Base-by-base conservation (phyloP, 345 rosid species). In the Arabidopsis suecica region DNA sequence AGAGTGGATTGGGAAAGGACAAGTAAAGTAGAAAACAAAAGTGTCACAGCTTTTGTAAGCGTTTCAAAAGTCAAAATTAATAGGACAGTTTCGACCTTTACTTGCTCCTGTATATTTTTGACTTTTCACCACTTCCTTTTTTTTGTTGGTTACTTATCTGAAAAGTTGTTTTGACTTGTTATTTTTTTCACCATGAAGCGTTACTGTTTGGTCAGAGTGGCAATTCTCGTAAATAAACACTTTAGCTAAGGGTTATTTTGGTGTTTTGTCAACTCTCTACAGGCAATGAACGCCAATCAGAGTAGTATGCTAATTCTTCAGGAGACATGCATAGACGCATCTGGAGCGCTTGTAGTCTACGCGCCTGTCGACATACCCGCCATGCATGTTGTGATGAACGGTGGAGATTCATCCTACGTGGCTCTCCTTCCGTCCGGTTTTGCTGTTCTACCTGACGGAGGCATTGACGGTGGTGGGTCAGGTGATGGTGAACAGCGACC, bases 361-460 rank as follows among this genome's bases (percentile, higher is more conserved):
- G 93, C 90, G 34, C 89, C 93, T 9, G 88, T 88, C n/a, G 89
- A 88, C 70, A 61, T 85, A 18, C 83, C 90, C 0, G 84, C 90
- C 36, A 85, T 86, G 84, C 79, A 82, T 60, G 83, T 78, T 1
- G 87, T 86, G 12, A 86, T 86, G 89, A 82, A 79, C 65, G 93
- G 93, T 38, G 90, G 88, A 1, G 97, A 92, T 68, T 84, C 97
- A 3, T 87, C 93, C 38, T 88, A 86, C 44, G 97, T 90, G 45
- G 91, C 92, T 5, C 88, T 90, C 36, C 89, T 92, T 33, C 97
- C 97, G 2, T 90, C 97, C 0, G 97, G 97, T 28, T 90, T 92
- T 34, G 92, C 90, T 11, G 82, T 92, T 51, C 87, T 92, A 30
- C 96, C 96, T 28, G 81, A 78, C 7, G 91, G 88, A 1, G 73